Evolutionary conservation across 2,329 filamentous ascomycete species (phyloP).

Genomic region (Helminthosporium solani): DNA sequence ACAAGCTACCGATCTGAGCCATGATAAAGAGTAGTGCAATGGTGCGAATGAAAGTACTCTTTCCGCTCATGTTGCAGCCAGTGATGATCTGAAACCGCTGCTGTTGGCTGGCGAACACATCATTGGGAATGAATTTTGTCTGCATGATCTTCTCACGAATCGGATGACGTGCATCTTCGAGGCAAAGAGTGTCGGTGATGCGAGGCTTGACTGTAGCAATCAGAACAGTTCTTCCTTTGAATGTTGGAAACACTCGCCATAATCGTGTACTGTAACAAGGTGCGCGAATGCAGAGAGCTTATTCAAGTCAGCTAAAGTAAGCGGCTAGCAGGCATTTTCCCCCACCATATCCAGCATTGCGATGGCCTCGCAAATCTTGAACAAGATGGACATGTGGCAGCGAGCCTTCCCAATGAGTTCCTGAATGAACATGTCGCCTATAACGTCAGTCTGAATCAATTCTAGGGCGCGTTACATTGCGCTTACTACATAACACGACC

Average conservation of each 20-base stretch:
- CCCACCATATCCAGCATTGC: constrained; percentile 83
- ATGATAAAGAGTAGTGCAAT: constrained; percentile 84
- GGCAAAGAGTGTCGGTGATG: constrained; percentile 63
- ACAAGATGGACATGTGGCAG: constrained; percentile 69
- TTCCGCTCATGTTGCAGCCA: constrained; percentile 95
- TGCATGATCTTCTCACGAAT: constrained; percentile 72
- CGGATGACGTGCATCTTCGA: constrained; percentile 75
- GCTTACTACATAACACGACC: constrained; percentile 70
- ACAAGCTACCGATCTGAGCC: constrained; percentile 87
- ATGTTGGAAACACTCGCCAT: constrained; percentile 40
- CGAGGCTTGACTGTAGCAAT: constrained; percentile 6
- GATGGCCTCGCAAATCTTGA: constrained; percentile 82
- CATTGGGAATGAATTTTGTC: constrained; percentile 78
- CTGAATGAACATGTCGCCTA: constrained; percentile 68
- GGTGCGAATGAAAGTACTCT: constrained; percentile 90
- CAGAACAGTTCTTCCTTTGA: background rate
- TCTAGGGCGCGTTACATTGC: background rate
- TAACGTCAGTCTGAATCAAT: background rate
- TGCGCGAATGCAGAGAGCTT: constrained; percentile 51
- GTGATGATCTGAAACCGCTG: constrained; percentile 90
- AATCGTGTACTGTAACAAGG: constrained; percentile 66
- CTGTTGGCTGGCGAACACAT: constrained; percentile 79
- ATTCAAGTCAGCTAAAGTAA: constrained; percentile 1
- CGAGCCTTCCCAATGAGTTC: constrained; percentile 72
- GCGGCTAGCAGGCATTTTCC: background rate